Conservation (phyloP, 2,329 filamentous ascomycete genomes). For the Colletotrichum graminicola region DNA sequence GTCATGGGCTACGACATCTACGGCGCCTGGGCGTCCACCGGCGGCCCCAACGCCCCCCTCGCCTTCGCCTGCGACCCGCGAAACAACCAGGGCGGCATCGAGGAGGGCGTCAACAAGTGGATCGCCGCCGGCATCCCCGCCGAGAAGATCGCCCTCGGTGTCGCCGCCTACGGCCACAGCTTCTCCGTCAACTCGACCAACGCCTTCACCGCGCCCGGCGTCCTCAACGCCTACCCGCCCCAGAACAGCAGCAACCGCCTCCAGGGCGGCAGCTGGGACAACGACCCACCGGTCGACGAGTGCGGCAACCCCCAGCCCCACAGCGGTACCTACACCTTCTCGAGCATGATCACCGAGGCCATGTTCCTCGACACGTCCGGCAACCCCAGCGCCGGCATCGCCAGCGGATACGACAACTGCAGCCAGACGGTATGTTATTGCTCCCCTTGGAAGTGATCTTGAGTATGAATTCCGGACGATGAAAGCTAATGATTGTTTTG, state of each 20-base stretch:
- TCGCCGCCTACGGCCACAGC: slow-evolving; percentile 37
- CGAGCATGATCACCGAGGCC: slow-evolving; percentile 33
- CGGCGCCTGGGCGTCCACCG: slow-evolving; percentile 35
- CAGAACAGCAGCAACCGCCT: slow-evolving; percentile 40
- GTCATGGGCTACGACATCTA: slow-evolving; percentile 40
- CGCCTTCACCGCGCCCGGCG: slow-evolving; percentile 28
- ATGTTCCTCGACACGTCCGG: slow-evolving; percentile 34
- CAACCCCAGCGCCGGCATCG: slow-evolving; percentile 28
- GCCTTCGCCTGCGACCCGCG: slow-evolving; percentile 29
- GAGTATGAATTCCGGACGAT: background rate
- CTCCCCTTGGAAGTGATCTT: too few relatives aligned
- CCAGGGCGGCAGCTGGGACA: slow-evolving; percentile 41
- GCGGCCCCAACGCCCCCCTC: slow-evolving; percentile 35
- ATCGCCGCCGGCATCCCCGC: slow-evolving; percentile 30
- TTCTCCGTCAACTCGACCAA: slow-evolving; percentile 40
- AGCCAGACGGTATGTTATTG: slow-evolving; percentile 29
- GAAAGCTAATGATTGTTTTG: background rate
- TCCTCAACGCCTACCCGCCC: slow-evolving; percentile 33
- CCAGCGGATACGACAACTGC: slow-evolving; percentile 34
- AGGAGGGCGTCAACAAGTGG: slow-evolving; percentile 38
- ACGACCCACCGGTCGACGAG: slow-evolving; percentile 36
- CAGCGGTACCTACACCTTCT: slow-evolving; percentile 35
- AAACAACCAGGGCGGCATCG: slow-evolving; percentile 40
- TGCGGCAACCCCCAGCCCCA: slow-evolving; percentile 34
- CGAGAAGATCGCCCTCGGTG: slow-evolving; percentile 36